Evolutionary conservation across 2,329 filamentous ascomycete genomes (phyloP).

Genomic region (Mollisia scopiformis): DNA sequence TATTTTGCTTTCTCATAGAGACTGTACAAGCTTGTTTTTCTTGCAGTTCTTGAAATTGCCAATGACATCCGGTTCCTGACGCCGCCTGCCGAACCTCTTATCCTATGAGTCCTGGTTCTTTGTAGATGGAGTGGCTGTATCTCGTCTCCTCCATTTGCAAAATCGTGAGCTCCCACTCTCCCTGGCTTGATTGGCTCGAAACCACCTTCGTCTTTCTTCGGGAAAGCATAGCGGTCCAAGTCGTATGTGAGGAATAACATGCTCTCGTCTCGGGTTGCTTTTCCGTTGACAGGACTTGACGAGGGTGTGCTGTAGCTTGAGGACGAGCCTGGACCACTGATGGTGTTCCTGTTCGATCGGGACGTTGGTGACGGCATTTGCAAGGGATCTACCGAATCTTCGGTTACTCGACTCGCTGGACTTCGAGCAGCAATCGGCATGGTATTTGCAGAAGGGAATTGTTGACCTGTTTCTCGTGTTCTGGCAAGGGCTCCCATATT

Average conservation of each 20-base stretch:
- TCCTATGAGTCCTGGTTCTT: too few species aligned
- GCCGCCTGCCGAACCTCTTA: too few species aligned
- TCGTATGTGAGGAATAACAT: background rate
- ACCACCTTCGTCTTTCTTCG: background rate
- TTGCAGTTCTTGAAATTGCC: too few species aligned
- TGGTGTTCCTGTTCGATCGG: background rate
- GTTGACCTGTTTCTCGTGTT: background rate
- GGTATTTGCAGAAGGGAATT: background rate
- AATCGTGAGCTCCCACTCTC: too few species aligned
- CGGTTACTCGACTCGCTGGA: background rate
- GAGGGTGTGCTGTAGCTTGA: background rate
- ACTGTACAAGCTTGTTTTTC: slow-evolving; percentile 14
- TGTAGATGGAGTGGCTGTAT: too few species aligned
- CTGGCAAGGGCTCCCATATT: background rate
- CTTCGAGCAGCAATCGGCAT: background rate
- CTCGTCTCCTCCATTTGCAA: too few species aligned
- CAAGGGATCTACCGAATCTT: background rate
- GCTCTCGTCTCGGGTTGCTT: background rate
- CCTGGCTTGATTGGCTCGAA: background rate
- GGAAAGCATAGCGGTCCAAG: background rate
- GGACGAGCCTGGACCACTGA: background rate
- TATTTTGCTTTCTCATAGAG: background rate
- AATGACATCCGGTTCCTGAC: too few species aligned
- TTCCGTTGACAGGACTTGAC: background rate
- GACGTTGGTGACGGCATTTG: background rate